These are phyloP conservation scores for Globisporangium mamillatum DNA, from an alignment of 352 stramenopile genomes.

Conservation along the genomic window DNA sequence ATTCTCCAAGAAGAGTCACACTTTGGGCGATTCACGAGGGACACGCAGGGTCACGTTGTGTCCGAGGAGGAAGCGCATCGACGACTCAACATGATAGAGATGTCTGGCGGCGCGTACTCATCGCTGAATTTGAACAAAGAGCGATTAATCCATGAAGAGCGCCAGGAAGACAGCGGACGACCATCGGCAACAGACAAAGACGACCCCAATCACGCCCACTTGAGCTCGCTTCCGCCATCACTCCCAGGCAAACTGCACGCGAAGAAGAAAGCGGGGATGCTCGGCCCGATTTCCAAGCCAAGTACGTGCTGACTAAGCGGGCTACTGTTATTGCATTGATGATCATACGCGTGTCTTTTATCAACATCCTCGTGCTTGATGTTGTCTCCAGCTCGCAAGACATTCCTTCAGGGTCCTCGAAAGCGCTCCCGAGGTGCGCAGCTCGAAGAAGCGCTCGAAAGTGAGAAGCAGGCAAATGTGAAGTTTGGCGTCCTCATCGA, in stretches of 20 bases:
- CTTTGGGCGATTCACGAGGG: constrained; percentile 60
- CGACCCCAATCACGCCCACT: not conserved
- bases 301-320: constrained; percentile 19
- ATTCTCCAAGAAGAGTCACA: constrained; percentile 70
- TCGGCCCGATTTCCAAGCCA: constrained; percentile 68
- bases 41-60: constrained; percentile 68
- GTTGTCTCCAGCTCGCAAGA: constrained; percentile 22
- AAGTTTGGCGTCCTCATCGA: constrained; percentile 49
- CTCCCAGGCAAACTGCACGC: constrained; percentile 35
- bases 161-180: not conserved
- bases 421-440: constrained; percentile 66
- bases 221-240: constrained; percentile 1
- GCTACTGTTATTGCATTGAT: not conserved
- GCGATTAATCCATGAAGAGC: not conserved
- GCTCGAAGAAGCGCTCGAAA: constrained; percentile 58
- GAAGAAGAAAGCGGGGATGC: constrained; percentile 68
- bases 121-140: constrained; percentile 10
- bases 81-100: constrained; percentile 49
- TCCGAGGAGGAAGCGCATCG: constrained; percentile 57
- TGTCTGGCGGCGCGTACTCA: constrained; percentile 51
- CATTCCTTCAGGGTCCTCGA: constrained; percentile 30
- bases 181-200: not conserved
- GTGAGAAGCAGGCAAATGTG: constrained; percentile 41
- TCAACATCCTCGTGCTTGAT: not conserved
- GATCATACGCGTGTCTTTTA: not conserved